These are phyloP conservation scores for Juglanconis juglandina DNA, from an alignment of 2,329 filamentous ascomycete species.

Conservation along the genomic window DNA sequence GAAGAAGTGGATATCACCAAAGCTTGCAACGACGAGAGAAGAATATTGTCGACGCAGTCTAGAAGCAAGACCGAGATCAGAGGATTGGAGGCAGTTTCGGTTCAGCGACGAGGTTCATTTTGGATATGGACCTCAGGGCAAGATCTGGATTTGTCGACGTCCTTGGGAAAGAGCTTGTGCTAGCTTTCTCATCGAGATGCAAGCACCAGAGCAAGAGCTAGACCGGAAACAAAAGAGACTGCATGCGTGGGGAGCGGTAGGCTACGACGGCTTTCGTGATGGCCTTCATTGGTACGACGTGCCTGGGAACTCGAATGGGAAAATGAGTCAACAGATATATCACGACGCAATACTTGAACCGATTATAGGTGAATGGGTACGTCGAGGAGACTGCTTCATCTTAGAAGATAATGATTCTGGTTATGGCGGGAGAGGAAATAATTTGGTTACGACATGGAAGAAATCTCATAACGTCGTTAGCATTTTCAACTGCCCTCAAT, in stretches of 20 bases:
- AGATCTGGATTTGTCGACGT: no score
- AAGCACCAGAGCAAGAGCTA: no score
- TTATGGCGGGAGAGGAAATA: neutral
- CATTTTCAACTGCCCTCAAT: neutral
- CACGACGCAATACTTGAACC: neutral
- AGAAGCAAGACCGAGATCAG: no score
- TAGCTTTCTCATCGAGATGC: no score
- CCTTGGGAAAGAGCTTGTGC: no score
- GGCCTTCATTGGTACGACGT: neutral
- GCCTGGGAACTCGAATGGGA: neutral
- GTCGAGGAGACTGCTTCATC: neutral
- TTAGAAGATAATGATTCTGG: neutral
- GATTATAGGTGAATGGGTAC: neutral
- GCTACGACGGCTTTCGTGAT: neutral
- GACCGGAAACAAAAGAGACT: no score
- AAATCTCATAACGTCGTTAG: neutral
- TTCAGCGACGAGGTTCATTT: no score
- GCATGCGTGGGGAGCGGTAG: neutral
- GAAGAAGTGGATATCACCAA: no score
- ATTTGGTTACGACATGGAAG: neutral
- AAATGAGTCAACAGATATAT: neutral
- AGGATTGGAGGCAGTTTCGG: no score
- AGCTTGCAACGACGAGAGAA: no score
- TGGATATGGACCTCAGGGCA: no score
- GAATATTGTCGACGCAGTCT: no score